phyloP scores from a whole-genome alignment of 1,284 basidiomycete species.

The Rhodotorula sp. region DNA sequence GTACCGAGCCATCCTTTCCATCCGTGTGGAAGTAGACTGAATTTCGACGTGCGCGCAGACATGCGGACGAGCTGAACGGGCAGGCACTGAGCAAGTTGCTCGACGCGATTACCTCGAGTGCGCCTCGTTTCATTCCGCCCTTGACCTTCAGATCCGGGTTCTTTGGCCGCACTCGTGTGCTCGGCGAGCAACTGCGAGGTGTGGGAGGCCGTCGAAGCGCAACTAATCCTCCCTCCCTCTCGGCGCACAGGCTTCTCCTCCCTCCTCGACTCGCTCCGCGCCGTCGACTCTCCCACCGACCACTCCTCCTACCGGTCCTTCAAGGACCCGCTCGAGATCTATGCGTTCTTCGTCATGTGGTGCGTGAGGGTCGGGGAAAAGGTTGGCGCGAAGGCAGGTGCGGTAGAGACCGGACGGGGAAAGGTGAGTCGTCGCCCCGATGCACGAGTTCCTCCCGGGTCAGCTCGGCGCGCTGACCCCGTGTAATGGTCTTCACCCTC shows the following conservation, averaged over 20 bases:
- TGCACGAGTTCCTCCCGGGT: background rate
- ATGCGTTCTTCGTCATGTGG: conserved; percentile 82
- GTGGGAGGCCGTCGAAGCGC: no score
- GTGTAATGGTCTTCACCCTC: background rate
- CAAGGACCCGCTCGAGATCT: conserved; percentile 75
- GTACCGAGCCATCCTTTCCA: conserved; percentile 63
- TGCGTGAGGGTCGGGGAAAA: conserved; percentile 75
- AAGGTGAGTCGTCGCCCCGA: conserved; percentile 33
- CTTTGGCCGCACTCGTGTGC: no score
- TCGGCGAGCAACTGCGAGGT: no score
- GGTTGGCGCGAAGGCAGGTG: conserved; percentile 56
- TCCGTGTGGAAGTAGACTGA: background rate
- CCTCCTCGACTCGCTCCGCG: conserved; percentile 66
- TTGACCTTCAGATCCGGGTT: background rate
- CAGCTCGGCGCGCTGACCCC: no score
- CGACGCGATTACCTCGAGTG: conserved; percentile 61
- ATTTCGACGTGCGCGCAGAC: conserved; percentile 40
- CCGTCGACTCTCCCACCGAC: conserved; percentile 65
- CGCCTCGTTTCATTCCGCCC: background rate
- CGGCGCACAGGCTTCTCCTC: conserved; percentile 57
- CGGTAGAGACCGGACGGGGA: conserved; percentile 50
- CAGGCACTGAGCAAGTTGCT: conserved; percentile 70
- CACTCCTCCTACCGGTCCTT: conserved; percentile 67
- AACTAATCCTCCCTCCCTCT: background rate
- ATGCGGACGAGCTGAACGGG: conserved; percentile 61